Conservation (phyloP, 2,329 filamentous ascomycete genomes). For the Colletotrichum gloeosporioides region DNA sequence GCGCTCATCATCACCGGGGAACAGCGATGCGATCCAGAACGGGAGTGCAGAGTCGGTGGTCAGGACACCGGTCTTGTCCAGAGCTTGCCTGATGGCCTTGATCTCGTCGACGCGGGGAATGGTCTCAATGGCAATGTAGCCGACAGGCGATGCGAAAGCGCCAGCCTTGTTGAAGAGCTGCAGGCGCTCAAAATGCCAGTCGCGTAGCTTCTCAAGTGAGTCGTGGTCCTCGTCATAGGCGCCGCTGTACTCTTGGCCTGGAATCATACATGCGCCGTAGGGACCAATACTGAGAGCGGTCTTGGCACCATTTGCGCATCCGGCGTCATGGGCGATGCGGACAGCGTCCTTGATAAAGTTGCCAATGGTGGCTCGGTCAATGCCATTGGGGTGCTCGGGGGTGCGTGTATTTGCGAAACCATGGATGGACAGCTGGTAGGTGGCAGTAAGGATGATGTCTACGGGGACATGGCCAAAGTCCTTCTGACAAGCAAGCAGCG, state of each 20-base stretch:
- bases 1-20: slow-evolving; percentile 55
- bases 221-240: slow-evolving; percentile 58
- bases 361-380: slow-evolving; percentile 43
- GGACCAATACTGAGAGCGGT: slow-evolving; percentile 68
- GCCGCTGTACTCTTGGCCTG: slow-evolving; percentile 70
- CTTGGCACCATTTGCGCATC: slow-evolving; percentile 27
- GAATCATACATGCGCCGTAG: slow-evolving; percentile 71
- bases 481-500: slow-evolving; percentile 58
- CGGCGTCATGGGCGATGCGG: slow-evolving; percentile 43
- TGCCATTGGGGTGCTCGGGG: slow-evolving; percentile 45
- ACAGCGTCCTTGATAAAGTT: slow-evolving; percentile 50
- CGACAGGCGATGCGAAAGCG: slow-evolving; percentile 44
- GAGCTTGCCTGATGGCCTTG: slow-evolving; percentile 56
- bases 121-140: slow-evolving; percentile 70
- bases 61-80: slow-evolving; percentile 30
- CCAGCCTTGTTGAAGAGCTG: slow-evolving; percentile 50
- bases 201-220: slow-evolving; percentile 46
- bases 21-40: slow-evolving; percentile 70
- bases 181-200: slow-evolving; percentile 65
- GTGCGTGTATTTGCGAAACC: slow-evolving; percentile 60
- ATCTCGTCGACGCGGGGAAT: slow-evolving; percentile 69
- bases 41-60: slow-evolving; percentile 36
- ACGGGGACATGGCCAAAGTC: slow-evolving; percentile 62
- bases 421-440: slow-evolving; percentile 66
- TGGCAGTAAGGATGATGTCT: slow-evolving; percentile 70